Evolutionary conservation across 2,329 filamentous ascomycete species (phyloP).

Genomic region (Plectosphaerella cucumerina): DNA sequence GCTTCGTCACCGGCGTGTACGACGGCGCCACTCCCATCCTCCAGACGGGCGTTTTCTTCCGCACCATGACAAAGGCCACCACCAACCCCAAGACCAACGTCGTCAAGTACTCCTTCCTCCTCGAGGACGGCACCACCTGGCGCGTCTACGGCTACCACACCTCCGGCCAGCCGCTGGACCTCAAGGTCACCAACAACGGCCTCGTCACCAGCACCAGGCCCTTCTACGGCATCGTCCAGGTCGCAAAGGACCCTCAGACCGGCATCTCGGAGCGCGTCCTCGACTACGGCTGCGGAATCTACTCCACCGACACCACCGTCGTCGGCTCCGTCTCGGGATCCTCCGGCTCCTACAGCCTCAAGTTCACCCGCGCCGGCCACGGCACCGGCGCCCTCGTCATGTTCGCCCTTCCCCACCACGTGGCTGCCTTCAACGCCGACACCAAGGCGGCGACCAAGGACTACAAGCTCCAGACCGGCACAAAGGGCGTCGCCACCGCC

Average conservation of each 20-base stretch:
- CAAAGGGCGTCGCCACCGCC: constrained; percentile 71
- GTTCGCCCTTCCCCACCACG: constrained; percentile 76
- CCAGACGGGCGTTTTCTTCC: constrained; percentile 64
- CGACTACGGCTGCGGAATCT: constrained; percentile 65
- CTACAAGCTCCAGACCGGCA: constrained; percentile 65
- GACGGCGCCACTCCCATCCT: constrained; percentile 60
- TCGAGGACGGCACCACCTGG: constrained; percentile 66
- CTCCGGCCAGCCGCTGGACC: constrained; percentile 47
- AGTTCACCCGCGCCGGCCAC: constrained; percentile 61
- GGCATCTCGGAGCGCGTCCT: constrained; percentile 54
- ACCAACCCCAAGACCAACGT: constrained; percentile 51
- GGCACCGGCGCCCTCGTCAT: constrained; percentile 56
- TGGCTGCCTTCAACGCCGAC: constrained; percentile 58
- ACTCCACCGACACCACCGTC: constrained; percentile 56
- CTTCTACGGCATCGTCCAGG: constrained; percentile 72
- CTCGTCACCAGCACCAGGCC: constrained; percentile 53
- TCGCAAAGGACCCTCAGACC: constrained; percentile 63
- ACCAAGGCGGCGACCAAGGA: constrained; percentile 41
- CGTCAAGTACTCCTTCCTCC: constrained; percentile 62
- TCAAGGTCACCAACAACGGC: constrained; percentile 56
- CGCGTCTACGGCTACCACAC: constrained; percentile 60
- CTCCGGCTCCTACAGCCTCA: constrained; percentile 62
- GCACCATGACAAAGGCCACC: constrained; percentile 45
- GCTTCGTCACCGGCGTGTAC: constrained; percentile 70
- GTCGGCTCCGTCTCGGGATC: constrained; percentile 51